Conservation (phyloP, 768 basidiomycete species). For the Melanogaster broomeanus region DNA sequence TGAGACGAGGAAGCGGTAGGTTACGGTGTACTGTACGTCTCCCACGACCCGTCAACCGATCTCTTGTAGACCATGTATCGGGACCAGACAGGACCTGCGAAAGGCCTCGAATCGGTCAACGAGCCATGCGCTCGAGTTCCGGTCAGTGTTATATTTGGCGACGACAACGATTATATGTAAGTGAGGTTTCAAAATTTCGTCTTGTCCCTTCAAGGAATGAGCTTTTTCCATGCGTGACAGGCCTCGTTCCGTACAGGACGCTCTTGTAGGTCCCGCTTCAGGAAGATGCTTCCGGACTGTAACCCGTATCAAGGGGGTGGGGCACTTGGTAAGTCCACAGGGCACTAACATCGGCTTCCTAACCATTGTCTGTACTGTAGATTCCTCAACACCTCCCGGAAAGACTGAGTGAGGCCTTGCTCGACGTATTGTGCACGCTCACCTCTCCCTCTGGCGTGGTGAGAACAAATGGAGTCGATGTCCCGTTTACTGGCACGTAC, state of each 20-base stretch:
- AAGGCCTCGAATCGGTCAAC: slow-evolving; percentile 51
- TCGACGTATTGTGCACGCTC: slow-evolving; percentile 20
- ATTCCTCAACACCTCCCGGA: slow-evolving; percentile 30
- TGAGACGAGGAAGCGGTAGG: slow-evolving; percentile 67
- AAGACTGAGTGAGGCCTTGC: slow-evolving; percentile 24
- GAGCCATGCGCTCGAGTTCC: slow-evolving; percentile 41
- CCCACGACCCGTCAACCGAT: neutral
- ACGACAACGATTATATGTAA: slow-evolving; percentile 54
- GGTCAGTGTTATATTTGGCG: slow-evolving; percentile 56
- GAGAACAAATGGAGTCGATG: too few relatives aligned
- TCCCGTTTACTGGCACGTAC: too few relatives aligned
- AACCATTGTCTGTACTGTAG: slow-evolving; percentile 6
- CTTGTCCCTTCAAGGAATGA: neutral
- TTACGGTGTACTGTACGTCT: slow-evolving; percentile 21
- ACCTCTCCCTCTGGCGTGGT: neutral
- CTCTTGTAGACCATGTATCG: slow-evolving; percentile 58
- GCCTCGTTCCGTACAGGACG: slow-evolving; percentile 33
- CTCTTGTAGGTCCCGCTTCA: slow-evolving; percentile 25
- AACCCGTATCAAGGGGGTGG: slow-evolving; percentile 24
- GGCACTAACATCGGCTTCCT: neutral
- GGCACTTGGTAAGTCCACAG: slow-evolving; percentile 33
- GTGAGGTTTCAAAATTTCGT: too few relatives aligned
- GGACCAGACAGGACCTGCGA: slow-evolving; percentile 54
- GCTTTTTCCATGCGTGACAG: slow-evolving; percentile 12
- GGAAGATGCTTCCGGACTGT: slow-evolving; percentile 26